Conservation (phyloP, 78 protist species). For the Dictyostelium firmibasis region DNA sequence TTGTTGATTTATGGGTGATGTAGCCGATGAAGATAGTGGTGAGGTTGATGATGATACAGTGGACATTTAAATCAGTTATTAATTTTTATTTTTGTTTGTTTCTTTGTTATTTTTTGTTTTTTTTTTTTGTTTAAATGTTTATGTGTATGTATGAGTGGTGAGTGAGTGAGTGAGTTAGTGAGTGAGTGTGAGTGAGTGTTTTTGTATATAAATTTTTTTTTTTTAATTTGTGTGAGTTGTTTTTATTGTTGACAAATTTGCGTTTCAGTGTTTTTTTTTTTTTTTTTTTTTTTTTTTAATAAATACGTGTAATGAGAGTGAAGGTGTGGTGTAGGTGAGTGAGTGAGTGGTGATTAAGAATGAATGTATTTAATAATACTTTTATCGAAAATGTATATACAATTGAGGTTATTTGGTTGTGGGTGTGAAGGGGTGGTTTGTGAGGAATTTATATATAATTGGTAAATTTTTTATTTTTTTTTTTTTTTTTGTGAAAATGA, state of each 20-base stretch:
- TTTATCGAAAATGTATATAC: too few relatives aligned
- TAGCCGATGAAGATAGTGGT: background rate
- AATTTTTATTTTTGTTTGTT: too few relatives aligned
- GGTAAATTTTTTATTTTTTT: too few relatives aligned
- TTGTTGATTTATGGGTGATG: slow-evolving; percentile 3
- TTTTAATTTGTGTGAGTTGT: background rate
- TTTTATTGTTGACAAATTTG: background rate
- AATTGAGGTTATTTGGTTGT: background rate
- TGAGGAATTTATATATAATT: background rate
- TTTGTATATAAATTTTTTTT: background rate
- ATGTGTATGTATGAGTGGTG: background rate
- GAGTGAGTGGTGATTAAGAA: background rate
- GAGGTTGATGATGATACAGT: background rate
- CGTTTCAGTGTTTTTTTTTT: background rate
- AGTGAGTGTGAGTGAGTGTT: background rate
- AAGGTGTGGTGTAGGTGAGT: background rate
- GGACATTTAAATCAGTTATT: slow-evolving; percentile 4
- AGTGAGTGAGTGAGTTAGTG: background rate
- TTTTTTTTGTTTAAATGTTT: background rate
- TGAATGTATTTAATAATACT: background rate
- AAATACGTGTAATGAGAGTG: too few relatives aligned
- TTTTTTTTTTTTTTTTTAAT: too few relatives aligned
- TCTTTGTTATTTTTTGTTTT: too few relatives aligned
- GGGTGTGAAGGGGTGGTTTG: background rate
- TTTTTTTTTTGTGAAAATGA: background rate